Evolutionary conservation across 768 basidiomycete species (phyloP).

Genomic region (Favolaschia claudopus): DNA sequence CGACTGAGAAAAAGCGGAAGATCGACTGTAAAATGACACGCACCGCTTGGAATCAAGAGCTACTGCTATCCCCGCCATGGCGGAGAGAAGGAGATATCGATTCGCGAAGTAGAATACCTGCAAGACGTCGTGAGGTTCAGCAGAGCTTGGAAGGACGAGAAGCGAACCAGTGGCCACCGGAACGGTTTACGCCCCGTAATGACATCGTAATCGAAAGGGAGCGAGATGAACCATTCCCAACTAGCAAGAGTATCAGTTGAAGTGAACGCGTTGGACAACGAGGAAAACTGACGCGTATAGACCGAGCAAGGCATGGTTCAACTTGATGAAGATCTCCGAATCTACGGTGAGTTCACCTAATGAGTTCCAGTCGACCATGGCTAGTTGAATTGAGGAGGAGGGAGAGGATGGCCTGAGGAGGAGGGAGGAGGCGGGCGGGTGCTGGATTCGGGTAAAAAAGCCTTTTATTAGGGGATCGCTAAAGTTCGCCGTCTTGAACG

Average conservation of each 20-base stretch:
- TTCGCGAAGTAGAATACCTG: slow-evolving; percentile 56
- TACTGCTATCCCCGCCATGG: slow-evolving; percentile 55
- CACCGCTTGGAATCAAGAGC: slow-evolving; percentile 58
- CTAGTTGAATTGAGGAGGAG: slow-evolving; percentile 12
- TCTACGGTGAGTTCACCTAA: slow-evolving; percentile 54
- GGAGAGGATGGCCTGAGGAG: slow-evolving; percentile 1
- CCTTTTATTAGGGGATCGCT: slow-evolving; percentile 7
- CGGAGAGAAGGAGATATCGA: slow-evolving; percentile 50
- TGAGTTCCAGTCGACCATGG: slow-evolving; percentile 66
- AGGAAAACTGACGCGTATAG: slow-evolving; percentile 55
- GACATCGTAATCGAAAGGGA: slow-evolving; percentile 52
- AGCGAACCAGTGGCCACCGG: slow-evolving; percentile 52
- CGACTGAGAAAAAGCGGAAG: not conserved
- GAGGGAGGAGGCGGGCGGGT: not conserved
- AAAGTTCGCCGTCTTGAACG: slow-evolving; percentile 4
- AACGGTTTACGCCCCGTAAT: slow-evolving; percentile 49
- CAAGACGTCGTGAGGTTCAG: not conserved
- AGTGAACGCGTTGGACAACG: not conserved
- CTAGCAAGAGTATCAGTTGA: slow-evolving; percentile 42
- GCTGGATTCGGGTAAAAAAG: not conserved
- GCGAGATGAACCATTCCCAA: slow-evolving; percentile 69
- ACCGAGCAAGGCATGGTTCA: slow-evolving; percentile 66
- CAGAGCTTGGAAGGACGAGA: not conserved
- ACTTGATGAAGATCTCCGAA: slow-evolving; percentile 52
- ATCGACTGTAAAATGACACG: slow-evolving; percentile 8